Evolutionary conservation across 1,139 yeast species (phyloP).

Genomic region (Ogataea hybrid): DNA sequence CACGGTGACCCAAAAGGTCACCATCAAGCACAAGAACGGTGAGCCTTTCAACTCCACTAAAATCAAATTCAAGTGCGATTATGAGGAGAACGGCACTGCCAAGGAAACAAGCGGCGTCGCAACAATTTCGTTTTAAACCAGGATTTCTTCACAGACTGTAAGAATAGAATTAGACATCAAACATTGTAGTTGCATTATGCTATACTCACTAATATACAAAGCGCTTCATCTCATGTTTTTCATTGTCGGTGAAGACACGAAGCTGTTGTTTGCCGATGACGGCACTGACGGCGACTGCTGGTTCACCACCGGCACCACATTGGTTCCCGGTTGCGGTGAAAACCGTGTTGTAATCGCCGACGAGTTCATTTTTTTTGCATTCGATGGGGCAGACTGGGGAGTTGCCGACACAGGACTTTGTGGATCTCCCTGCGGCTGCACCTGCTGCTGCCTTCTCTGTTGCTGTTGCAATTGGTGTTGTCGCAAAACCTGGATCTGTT

Average conservation of each 20-base stretch:
- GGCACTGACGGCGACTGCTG: constrained; percentile 11
- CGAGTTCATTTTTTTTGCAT: constrained; percentile 30
- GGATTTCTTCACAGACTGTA: constrained; percentile 1
- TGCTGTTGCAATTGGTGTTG: constrained; percentile 26
- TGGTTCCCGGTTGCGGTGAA: constrained; percentile 30
- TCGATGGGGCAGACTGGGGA: constrained; percentile 24
- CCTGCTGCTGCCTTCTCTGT: constrained; percentile 19
- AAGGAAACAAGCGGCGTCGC: constrained; percentile 59
- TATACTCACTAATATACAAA: constrained; percentile 8
- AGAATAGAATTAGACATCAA: constrained; percentile 6
- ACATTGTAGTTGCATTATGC: constrained; percentile 5
- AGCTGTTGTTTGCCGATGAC: constrained; percentile 15
- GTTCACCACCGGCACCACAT: constrained; percentile 13
- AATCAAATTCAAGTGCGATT: constrained; percentile 79
- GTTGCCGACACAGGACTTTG: constrained; percentile 19
- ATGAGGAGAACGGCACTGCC: constrained; percentile 44
- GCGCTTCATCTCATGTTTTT: constrained; percentile 5
- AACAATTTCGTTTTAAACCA: constrained; percentile 17
- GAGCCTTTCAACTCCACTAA: constrained; percentile 49
- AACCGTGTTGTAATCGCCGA: constrained; percentile 30
- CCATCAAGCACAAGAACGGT: constrained; percentile 51
- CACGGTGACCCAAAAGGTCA: constrained; percentile 56
- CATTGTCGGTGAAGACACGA: constrained; percentile 13
- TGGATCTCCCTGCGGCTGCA: constrained; percentile 20
- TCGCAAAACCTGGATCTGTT: constrained; percentile 27